phyloP scores from a whole-genome alignment of 768 basidiomycete species.

The Serendipita sp. region DNA sequence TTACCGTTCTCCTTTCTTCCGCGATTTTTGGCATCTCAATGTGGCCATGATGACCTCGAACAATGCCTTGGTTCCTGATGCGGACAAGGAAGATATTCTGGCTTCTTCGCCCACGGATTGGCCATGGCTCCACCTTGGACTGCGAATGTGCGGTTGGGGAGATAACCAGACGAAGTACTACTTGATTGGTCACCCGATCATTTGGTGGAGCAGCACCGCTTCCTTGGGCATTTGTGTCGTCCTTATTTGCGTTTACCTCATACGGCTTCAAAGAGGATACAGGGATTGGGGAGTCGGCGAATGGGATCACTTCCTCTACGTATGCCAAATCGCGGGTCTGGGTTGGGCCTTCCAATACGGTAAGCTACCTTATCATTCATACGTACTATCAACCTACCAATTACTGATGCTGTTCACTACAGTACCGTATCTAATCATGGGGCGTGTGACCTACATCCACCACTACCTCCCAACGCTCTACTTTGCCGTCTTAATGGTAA shows the following conservation, averaged over 20 bases:
- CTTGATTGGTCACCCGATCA: slow-evolving; percentile 77
- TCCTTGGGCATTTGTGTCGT: slow-evolving; percentile 44
- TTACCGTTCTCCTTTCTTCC: slow-evolving; percentile 82
- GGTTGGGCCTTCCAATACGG: slow-evolving; percentile 89
- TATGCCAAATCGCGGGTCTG: slow-evolving; percentile 76
- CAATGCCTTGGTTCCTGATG: slow-evolving; percentile 92
- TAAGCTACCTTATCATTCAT: slow-evolving; percentile 24
- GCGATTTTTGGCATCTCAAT: slow-evolving; percentile 97
- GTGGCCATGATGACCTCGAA: slow-evolving; percentile 99
- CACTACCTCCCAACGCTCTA: slow-evolving; percentile 97
- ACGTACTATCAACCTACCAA: not conserved
- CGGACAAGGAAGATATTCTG: slow-evolving; percentile 96
- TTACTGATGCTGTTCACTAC: slow-evolving; percentile 8
- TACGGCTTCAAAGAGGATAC: slow-evolving; percentile 78
- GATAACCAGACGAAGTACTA: slow-evolving; percentile 82
- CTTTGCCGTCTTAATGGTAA: slow-evolving; percentile 85
- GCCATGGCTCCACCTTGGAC: slow-evolving; percentile 77
- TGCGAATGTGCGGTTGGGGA: slow-evolving; percentile 97
- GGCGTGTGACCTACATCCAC: slow-evolving; percentile 88
- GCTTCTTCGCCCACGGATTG: slow-evolving; percentile 87
- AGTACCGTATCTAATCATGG: slow-evolving; percentile 98
- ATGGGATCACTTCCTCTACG: slow-evolving; percentile 91
- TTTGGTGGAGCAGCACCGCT: slow-evolving; percentile 72
- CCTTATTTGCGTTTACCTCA: slow-evolving; percentile 49
- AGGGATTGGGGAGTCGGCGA: slow-evolving; percentile 86